Conservation (phyloP, 768 basidiomycete species). For the Xanthoconium stramineum region DNA sequence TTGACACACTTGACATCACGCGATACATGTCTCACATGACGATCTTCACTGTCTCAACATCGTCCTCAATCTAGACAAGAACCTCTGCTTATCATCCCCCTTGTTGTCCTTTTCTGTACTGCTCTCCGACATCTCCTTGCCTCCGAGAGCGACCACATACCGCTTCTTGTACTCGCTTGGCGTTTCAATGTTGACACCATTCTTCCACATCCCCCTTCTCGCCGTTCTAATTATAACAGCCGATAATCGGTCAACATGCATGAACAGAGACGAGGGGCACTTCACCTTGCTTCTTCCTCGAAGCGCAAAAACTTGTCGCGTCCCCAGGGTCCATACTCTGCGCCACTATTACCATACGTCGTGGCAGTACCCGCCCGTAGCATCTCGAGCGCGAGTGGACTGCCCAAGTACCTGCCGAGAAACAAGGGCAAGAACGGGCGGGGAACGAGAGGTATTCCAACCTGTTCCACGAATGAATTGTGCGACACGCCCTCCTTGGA, state of each 20-base stretch:
- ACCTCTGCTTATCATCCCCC: background rate
- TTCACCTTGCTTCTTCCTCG: conserved; percentile 66
- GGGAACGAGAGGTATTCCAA: conserved; percentile 57
- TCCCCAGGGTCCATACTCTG: conserved; percentile 71
- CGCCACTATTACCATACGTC: conserved; percentile 74
- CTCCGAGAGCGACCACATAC: conserved; percentile 33
- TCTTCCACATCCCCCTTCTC: conserved; percentile 73
- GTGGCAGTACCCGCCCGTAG: conserved; percentile 72
- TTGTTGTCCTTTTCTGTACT: background rate
- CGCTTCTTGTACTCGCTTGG: conserved; percentile 82
- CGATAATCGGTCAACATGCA: background rate
- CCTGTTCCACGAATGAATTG: conserved; percentile 41
- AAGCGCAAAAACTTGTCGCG: conserved; percentile 59
- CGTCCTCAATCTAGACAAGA: conserved; percentile 6
- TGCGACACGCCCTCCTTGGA: background rate
- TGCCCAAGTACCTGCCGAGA: conserved; percentile 38
- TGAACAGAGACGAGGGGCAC: background rate
- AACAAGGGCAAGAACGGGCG: conserved; percentile 50
- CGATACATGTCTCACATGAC: too few species aligned
- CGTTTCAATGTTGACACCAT: conserved; percentile 52
- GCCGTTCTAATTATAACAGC: conserved; percentile 41
- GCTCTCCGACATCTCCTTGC: background rate
- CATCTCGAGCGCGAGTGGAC: conserved; percentile 67
- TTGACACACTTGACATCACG: too few species aligned
- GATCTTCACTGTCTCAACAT: conserved; percentile 6